Evolutionary conservation across 345 rosid genomes (phyloP), one percentile per base, ranked within the genome.

Genomic region (Syzygium grande): DNA sequence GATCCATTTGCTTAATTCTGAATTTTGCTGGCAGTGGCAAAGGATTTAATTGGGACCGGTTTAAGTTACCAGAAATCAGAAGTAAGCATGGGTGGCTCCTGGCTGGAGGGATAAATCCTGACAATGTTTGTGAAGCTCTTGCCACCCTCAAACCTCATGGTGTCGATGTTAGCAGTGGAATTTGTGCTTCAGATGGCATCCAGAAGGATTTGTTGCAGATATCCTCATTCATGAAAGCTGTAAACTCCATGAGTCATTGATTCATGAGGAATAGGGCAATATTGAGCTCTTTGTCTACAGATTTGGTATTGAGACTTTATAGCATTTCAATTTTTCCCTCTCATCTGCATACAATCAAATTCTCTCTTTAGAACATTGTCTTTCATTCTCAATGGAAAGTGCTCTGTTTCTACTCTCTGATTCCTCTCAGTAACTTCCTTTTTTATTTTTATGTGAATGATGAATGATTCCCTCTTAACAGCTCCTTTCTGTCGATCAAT

Each of bases 51-150:
- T 94, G 98, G 96, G 88, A 89, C 46, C 91, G 92, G 89, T 96
- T 97, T 87, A 88, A 92, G 91, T 90, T 95, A 85, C 98, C 99
- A 2, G 90, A 93, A 49, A 91, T 93, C 30, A 89, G 86, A 92
- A 95, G 99, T 95, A 95, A 89, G 90, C 86, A 93, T 52, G 98
- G 97, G 58, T 96, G 98, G 99, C 94, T 96, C 87, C 92, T 96
- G 90, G 99, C 99, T 4, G 98, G 97, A 52, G 99, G 99, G 89
- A 94, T 97, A 89, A 90, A 93, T 86, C 96, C 96, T 23, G 89
- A 89, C 55, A 96, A 95, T 52, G 96, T 89, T 88, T 78, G 89
- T 86, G 94, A 93, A 92, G 98, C 99, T 34, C 90, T 98, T 58
- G 89, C 92, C 29, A 91, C 87, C 49, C 94, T 95, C 63, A 92